Conservation (phyloP, 495 filamentous ascomycete genomes). For the Rhypophila decipiens region DNA sequence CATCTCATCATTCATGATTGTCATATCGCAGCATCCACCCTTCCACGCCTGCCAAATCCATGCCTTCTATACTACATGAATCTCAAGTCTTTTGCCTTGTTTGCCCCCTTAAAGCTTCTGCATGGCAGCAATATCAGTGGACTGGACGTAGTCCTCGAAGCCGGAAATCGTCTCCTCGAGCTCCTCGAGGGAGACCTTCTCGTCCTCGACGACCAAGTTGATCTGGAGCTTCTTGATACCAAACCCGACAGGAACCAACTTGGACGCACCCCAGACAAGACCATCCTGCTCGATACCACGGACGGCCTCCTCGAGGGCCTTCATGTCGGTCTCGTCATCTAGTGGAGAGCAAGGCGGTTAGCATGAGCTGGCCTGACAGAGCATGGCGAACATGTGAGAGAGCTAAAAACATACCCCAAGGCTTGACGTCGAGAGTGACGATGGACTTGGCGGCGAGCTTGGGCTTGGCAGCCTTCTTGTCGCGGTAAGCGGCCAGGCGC, state of each 20-base stretch:
- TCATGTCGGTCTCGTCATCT: slow-evolving; percentile 92
- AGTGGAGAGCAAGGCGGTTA: too few species aligned
- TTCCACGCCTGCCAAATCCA: too few species aligned
- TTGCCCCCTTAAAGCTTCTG: slow-evolving; percentile 37
- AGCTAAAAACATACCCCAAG: slow-evolving; percentile 74
- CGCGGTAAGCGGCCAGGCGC: slow-evolving; percentile 86
- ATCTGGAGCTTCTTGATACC: slow-evolving; percentile 99
- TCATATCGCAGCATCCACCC: slow-evolving; percentile 17
- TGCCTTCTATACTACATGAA: too few species aligned
- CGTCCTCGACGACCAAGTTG: slow-evolving; percentile 94
- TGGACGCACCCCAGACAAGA: slow-evolving; percentile 91
- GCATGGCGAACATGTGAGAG: too few species aligned
- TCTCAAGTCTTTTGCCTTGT: too few species aligned
- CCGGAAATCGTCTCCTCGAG: slow-evolving; percentile 74
- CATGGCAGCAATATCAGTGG: slow-evolving; percentile 70
- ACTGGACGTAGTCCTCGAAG: slow-evolving; percentile 96
- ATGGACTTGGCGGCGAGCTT: slow-evolving; percentile 93
- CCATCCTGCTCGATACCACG: slow-evolving; percentile 87
- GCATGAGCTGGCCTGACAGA: too few species aligned
- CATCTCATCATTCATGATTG: slow-evolving; percentile 18
- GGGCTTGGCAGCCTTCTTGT: slow-evolving; percentile 90
- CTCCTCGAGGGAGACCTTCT: slow-evolving; percentile 84
- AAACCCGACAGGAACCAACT: slow-evolving; percentile 83
- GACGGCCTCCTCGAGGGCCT: slow-evolving; percentile 71
- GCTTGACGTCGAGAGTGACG: slow-evolving; percentile 94